A percentile compares a stretch with the other conserved stretches of the same genome.
phyloP scores from a whole-genome alignment of 2,329 filamentous ascomycete species.

The Alternaria conjuncta region DNA sequence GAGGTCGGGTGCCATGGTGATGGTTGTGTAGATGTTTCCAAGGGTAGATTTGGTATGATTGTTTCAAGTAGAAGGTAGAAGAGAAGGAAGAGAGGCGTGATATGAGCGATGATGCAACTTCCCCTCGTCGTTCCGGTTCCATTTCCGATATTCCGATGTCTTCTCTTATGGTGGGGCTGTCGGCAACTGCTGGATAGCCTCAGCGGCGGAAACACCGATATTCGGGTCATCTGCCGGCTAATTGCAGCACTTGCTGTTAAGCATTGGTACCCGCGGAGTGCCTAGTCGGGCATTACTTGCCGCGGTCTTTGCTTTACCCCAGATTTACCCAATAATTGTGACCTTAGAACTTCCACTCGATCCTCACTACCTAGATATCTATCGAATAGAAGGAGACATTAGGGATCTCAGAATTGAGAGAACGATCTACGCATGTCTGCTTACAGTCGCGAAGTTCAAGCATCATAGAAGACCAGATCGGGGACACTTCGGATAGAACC shows the following conservation, averaged over 20 bases:
- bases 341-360: neutral
- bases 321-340: neutral
- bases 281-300: neutral
- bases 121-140: slow-evolving; percentile 17
- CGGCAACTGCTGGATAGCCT: slow-evolving; percentile 16
- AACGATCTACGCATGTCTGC: neutral
- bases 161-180: slow-evolving; percentile 12
- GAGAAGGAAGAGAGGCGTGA: neutral
- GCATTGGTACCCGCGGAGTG: neutral
- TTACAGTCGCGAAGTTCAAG: neutral
- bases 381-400: neutral
- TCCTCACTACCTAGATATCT: neutral
- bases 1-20: slow-evolving; percentile 56
- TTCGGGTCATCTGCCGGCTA: slow-evolving; percentile 23
- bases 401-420: neutral
- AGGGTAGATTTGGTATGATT: neutral
- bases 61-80: neutral
- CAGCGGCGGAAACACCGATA: slow-evolving; percentile 24
- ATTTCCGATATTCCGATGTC: slow-evolving; percentile 26
- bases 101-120: slow-evolving; percentile 5
- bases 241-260: neutral
- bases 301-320: slow-evolving; percentile 3
- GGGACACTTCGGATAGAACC: neutral
- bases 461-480: neutral
- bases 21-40: neutral